Evolutionary conservation across 495 filamentous ascomycete species (phyloP).

Genomic region (Penicillium maclennaniae): DNA sequence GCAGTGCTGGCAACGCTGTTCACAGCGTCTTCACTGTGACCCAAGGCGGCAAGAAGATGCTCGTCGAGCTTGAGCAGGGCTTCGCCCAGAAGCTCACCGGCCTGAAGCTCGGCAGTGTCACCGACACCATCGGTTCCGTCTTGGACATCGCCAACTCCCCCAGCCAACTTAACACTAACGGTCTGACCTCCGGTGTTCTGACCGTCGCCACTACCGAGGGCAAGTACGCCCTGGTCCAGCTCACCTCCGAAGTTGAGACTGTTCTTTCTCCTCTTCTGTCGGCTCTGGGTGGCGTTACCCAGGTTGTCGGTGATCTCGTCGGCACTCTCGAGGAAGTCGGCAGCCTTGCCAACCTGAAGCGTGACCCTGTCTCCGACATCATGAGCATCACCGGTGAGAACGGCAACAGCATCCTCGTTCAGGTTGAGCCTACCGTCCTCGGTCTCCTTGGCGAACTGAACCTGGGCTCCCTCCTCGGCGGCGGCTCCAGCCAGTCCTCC

Average conservation of each 20-base stretch:
- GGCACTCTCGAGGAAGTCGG: constrained; percentile 11
- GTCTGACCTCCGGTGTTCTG: constrained; percentile 10
- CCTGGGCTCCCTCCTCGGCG: constrained; percentile 8
- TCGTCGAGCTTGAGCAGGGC: constrained; percentile 19
- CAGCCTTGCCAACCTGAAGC: constrained; percentile 7
- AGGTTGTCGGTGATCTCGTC: constrained; percentile 43
- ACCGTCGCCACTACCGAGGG: constrained; percentile 15
- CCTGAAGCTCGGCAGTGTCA: constrained; percentile 9
- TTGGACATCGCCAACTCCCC: constrained; percentile 15
- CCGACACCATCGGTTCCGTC: constrained; percentile 17
- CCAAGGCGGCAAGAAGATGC: constrained; percentile 15
- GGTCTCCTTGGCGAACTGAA: constrained; percentile 13
- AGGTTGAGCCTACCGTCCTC: constrained; percentile 14
- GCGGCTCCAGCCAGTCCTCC: not conserved
- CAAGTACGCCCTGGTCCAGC: constrained; percentile 20
- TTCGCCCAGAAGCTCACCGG: constrained; percentile 14
- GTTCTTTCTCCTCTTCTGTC: constrained; percentile 28
- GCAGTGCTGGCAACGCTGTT: not conserved
- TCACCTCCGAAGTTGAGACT: constrained; percentile 12
- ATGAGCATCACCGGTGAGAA: constrained; percentile 17
- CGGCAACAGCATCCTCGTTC: constrained; percentile 12
- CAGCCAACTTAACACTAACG: constrained; percentile 8
- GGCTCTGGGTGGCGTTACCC: constrained; percentile 50
- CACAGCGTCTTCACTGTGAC: constrained; percentile 20
- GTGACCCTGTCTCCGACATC: constrained; percentile 9